A percentile compares a stretch with the other conserved stretches of the same genome.
Evolutionary conservation across 306 rosid genomes (phyloP).

Genomic region (Ormosia semicastrata): DNA sequence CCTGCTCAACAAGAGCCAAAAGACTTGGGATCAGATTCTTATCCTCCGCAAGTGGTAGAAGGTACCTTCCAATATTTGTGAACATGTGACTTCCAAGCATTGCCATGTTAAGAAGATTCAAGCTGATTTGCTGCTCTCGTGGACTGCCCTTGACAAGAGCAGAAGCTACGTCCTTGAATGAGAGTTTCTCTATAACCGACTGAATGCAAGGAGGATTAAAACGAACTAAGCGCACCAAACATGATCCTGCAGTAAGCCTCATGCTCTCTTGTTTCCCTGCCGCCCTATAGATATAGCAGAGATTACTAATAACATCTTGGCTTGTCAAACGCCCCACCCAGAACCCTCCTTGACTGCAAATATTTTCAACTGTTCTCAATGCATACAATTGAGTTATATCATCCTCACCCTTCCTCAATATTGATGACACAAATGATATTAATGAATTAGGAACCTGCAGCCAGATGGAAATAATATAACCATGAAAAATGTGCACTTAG

Average conservation of each 20-base stretch:
- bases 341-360: constrained; percentile 87
- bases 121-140: constrained; percentile 93
- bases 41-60: constrained; percentile 76
- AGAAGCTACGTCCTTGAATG: constrained; percentile 83
- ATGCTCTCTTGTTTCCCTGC: constrained; percentile 89
- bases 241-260: constrained; percentile 97
- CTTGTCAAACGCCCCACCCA: constrained; percentile 87
- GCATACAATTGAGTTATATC: constrained; percentile 92
- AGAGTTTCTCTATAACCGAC: constrained; percentile 69
- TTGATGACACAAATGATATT: constrained; percentile 75
- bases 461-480: constrained; percentile 9
- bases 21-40: constrained; percentile 80
- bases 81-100: constrained; percentile 86
- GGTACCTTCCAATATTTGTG: constrained; percentile 71
- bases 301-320: constrained; percentile 79
- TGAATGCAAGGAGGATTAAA: constrained; percentile 81
- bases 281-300: constrained; percentile 85
- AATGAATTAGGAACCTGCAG: constrained; percentile 85
- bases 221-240: constrained; percentile 90
- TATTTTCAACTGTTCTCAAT: constrained; percentile 86
- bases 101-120: constrained; percentile 82
- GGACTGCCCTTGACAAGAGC: constrained; percentile 77
- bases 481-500: background rate
- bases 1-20: constrained; percentile 80
- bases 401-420: constrained; percentile 92